Evolutionary conservation across 2,329 filamentous ascomycete genomes (phyloP).

Genomic region (Berkeleyomyces rouxiae): DNA sequence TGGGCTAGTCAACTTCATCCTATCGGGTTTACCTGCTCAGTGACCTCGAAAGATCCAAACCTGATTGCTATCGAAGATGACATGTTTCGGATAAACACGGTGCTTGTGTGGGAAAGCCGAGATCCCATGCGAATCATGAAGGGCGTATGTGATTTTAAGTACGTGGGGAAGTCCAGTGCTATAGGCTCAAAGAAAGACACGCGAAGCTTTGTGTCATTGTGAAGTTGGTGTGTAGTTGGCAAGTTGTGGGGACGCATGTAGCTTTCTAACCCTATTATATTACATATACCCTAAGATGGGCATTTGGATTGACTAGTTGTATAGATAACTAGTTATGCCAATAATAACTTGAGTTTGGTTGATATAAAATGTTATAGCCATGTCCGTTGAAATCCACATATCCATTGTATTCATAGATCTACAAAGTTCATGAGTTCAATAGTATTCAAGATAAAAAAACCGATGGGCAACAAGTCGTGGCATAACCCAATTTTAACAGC

Average conservation of each 20-base stretch:
- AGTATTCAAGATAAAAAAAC: background rate
- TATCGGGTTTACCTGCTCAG: constrained; percentile 41
- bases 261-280: background rate
- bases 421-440: background rate
- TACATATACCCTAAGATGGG: background rate
- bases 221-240: background rate
- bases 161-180: too few relatives aligned
- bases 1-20: constrained; percentile 2
- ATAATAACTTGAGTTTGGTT: too few relatives aligned
- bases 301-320: too few relatives aligned
- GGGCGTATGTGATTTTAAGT: background rate
- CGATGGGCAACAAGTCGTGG: background rate
- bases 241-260: background rate
- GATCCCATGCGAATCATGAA: background rate
- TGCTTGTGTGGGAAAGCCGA: background rate
- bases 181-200: background rate
- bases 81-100: constrained; percentile 3
- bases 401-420: background rate
- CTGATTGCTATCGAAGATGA: constrained; percentile 26
- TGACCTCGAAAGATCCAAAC: constrained; percentile 65
- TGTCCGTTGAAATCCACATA: too few relatives aligned
- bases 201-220: background rate
- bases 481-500: background rate
- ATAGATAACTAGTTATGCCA: too few relatives aligned
- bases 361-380: background rate